Conservation (phyloP, 208 protist genomes). For the Crithidia bombi region DNA sequence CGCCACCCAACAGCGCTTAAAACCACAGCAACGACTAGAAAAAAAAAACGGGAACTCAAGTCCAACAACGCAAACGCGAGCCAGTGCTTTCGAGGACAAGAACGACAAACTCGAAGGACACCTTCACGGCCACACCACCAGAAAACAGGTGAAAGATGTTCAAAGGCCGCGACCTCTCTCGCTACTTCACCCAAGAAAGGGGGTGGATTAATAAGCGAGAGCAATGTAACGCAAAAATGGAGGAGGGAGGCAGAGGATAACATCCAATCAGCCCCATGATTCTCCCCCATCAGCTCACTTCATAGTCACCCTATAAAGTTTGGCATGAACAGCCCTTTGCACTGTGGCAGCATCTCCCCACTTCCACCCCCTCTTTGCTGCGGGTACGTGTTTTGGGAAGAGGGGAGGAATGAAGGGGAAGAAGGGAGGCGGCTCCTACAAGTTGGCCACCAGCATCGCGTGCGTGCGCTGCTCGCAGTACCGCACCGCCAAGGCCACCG, state of each 20-base stretch:
- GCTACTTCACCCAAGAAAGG: too few species aligned
- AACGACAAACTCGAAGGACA: not conserved
- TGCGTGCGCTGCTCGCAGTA: slow-evolving; percentile 74
- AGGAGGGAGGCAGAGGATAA: too few species aligned
- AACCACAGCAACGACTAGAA: not conserved
- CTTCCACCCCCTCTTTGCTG: not conserved
- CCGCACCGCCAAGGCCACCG: slow-evolving; percentile 57
- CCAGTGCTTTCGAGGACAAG: not conserved
- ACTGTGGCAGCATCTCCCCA: not conserved
- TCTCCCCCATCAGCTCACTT: too few species aligned
- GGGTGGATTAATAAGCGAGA: too few species aligned
- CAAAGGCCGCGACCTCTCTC: too few species aligned
- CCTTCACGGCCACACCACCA: not conserved
- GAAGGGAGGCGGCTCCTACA: slow-evolving; percentile 32
- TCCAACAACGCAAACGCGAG: not conserved
- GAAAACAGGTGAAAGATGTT: not conserved
- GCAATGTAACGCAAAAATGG: too few species aligned
- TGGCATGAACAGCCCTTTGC: too few species aligned
- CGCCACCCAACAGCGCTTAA: not conserved
- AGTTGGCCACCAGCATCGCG: slow-evolving; percentile 46
- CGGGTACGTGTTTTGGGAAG: too few species aligned
- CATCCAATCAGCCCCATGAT: too few species aligned
- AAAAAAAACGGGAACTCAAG: not conserved
- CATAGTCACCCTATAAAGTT: too few species aligned
- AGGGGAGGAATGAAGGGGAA: not conserved